Percentiles rank a stretch among this genome's conserved stretches.
These are phyloP conservation scores for Chlorencoelia australis DNA, from an alignment of 2,329 filamentous ascomycete genomes.

Conservation along the genomic window DNA sequence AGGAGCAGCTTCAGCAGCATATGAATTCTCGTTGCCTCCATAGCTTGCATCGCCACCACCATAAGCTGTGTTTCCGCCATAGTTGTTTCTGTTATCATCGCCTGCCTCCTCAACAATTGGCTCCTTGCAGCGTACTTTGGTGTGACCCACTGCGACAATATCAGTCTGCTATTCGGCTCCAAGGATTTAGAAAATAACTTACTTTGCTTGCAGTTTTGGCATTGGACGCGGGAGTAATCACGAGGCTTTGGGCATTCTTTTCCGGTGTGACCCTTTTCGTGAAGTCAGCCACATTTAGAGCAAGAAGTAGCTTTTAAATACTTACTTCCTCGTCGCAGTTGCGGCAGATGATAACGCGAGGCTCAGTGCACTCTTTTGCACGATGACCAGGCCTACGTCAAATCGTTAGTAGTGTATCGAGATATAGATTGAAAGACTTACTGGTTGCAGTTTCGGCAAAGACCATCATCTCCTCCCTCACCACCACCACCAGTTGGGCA, in stretches of 20 bases:
- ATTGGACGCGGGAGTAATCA: conserved; percentile 47
- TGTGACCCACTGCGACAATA: conserved; percentile 28
- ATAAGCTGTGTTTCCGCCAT: conserved; percentile 17
- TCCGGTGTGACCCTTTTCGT: conserved; percentile 38
- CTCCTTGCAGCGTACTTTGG: conserved; percentile 31
- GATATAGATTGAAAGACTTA: background rate
- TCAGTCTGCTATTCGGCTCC: conserved; percentile 4
- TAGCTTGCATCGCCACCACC: conserved; percentile 5
- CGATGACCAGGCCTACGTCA: background rate
- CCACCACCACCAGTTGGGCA: conserved; percentile 52
- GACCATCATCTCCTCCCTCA: conserved; percentile 37
- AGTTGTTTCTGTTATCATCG: conserved; percentile 11
- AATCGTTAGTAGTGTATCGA: background rate
- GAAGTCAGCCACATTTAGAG: background rate
- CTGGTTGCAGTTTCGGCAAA: conserved; percentile 54
- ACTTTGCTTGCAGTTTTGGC: conserved; percentile 42
- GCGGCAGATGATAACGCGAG: conserved; percentile 27
- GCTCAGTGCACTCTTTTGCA: conserved; percentile 38
- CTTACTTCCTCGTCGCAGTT: conserved; percentile 48
- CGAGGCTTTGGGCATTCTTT: conserved; percentile 48
- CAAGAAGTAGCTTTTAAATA: background rate
- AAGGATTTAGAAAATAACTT: conserved; percentile 14
- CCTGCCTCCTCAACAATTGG: conserved; percentile 18
- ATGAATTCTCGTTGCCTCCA: conserved; percentile 5
- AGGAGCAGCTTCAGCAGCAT: conserved; percentile 1